Percentiles rank a stretch among this genome's conserved stretches.
These are phyloP conservation scores for Cladosporium sp. DNA, from an alignment of 2,329 filamentous ascomycete species.

Conservation along the genomic window DNA sequence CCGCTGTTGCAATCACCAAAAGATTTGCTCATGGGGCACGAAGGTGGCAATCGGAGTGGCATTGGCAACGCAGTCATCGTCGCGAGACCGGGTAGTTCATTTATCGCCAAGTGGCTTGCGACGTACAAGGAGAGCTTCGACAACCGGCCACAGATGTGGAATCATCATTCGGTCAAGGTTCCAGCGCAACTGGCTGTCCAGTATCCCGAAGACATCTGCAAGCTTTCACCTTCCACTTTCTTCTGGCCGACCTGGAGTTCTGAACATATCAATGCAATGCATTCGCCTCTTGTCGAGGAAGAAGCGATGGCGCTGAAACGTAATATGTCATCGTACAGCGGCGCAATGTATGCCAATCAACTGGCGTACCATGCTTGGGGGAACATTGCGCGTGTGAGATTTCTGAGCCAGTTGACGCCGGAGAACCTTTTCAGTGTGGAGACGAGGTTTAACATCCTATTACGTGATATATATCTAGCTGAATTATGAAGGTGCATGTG, in stretches of 20 bases:
- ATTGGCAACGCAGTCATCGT: constrained; percentile 24
- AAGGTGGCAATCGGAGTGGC: constrained; percentile 24
- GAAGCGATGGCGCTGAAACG: constrained; percentile 5
- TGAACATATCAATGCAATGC: constrained; percentile 20
- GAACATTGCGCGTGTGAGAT: not conserved
- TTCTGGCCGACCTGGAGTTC: constrained; percentile 23
- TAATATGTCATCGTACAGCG: constrained; percentile 15
- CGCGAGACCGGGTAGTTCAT: constrained; percentile 19
- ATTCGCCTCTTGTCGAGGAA: constrained; percentile 11
- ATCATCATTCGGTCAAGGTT: constrained; percentile 21
- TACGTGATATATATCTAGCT: constrained; percentile 3
- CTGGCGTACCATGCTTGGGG: constrained; percentile 20
- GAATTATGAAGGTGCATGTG: not conserved
- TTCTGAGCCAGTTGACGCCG: not conserved
- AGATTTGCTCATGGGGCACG: constrained; percentile 23
- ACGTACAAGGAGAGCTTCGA: constrained; percentile 18
- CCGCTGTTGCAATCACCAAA: constrained; percentile 16
- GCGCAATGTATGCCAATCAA: constrained; percentile 23
- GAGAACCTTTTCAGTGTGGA: not conserved
- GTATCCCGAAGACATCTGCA: constrained; percentile 19
- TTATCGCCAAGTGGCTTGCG: constrained; percentile 22
- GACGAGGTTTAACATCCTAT: constrained; percentile 4
- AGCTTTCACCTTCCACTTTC: constrained; percentile 22
- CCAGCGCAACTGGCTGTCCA: constrained; percentile 19
- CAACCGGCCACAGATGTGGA: constrained; percentile 18